phyloP scores from a whole-genome alignment of 2,329 filamentous ascomycete genomes.

The Phialophora chinensis region DNA sequence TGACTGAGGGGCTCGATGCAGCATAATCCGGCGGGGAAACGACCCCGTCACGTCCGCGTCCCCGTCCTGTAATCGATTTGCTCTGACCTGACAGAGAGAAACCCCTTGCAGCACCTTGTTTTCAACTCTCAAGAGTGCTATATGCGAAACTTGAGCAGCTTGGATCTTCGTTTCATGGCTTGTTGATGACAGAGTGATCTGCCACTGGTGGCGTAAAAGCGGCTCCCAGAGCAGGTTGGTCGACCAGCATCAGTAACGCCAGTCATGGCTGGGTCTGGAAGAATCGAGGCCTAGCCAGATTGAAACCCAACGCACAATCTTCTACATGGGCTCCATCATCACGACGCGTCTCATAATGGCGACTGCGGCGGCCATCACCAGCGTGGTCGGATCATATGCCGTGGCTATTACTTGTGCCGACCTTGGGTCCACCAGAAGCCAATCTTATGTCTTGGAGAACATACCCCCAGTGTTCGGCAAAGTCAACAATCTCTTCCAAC shows the following conservation, averaged over 20 bases:
- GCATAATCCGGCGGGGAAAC: not conserved
- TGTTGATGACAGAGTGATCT: not conserved
- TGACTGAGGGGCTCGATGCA: not conserved
- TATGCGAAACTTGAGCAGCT: not conserved
- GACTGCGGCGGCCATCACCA: too few species aligned
- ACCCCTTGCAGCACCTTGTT: not conserved
- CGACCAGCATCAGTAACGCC: not conserved
- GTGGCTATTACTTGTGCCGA: too few species aligned
- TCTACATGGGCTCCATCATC: too few species aligned
- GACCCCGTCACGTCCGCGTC: not conserved
- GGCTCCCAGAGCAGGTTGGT: not conserved
- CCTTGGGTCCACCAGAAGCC: too few species aligned
- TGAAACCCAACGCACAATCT: too few species aligned
- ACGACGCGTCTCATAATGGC: too few species aligned
- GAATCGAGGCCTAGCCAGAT: not conserved
- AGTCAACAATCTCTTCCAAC: too few species aligned
- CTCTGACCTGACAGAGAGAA: not conserved
- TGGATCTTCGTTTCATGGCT: not conserved
- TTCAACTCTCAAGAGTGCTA: not conserved
- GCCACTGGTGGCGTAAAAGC: not conserved
- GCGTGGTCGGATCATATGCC: too few species aligned
- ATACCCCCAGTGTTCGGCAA: too few species aligned
- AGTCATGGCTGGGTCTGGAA: not conserved
- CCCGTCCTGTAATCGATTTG: not conserved
- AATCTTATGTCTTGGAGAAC: too few species aligned